These are phyloP conservation scores for Sporothrix schenckii DNA, from an alignment of 2,329 filamentous ascomycete genomes.

Conservation along the genomic window DNA sequence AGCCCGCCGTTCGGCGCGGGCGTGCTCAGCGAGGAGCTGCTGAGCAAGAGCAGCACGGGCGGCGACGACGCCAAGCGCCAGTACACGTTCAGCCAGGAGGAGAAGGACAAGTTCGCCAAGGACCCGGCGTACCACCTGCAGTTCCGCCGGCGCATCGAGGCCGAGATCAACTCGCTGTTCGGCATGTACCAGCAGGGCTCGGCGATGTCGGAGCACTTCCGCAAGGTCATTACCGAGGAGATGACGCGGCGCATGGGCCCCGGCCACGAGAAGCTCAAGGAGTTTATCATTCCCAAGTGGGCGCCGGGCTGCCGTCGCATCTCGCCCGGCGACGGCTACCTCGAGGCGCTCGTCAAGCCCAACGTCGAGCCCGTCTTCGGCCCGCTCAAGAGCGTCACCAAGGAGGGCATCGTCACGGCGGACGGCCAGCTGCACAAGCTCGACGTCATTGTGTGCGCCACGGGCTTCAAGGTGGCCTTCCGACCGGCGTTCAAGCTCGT, in stretches of 20 bases:
- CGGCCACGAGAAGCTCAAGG: conserved; percentile 48
- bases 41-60: conserved; percentile 36
- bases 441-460: conserved; percentile 44
- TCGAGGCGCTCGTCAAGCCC: conserved; percentile 48
- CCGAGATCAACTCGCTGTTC: conserved; percentile 35
- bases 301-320: conserved; percentile 50
- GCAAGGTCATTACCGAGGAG: conserved; percentile 48
- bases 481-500: conserved; percentile 42
- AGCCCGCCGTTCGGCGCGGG: conserved; percentile 33
- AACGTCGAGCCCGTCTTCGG: conserved; percentile 52
- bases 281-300: conserved; percentile 51
- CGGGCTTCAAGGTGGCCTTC: conserved; percentile 45
- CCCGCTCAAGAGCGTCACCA: conserved; percentile 45
- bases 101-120: conserved; percentile 31
- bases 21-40: conserved; percentile 40
- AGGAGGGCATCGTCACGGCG: conserved; percentile 41
- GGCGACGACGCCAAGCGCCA: conserved; percentile 44
- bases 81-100: conserved; percentile 41
- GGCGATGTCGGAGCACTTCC: conserved; percentile 46
- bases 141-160: conserved; percentile 34
- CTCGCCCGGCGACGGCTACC: conserved; percentile 49
- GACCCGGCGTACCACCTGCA: conserved; percentile 32
- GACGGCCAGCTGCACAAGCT: conserved; percentile 41
- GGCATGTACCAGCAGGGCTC: conserved; percentile 44
- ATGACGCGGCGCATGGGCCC: conserved; percentile 49